A percentile compares a stretch with the other conserved stretches of the same genome.
Conservation (phyloP, 2,329 filamentous ascomycete genomes). For the Talaromyces sp. region DNA sequence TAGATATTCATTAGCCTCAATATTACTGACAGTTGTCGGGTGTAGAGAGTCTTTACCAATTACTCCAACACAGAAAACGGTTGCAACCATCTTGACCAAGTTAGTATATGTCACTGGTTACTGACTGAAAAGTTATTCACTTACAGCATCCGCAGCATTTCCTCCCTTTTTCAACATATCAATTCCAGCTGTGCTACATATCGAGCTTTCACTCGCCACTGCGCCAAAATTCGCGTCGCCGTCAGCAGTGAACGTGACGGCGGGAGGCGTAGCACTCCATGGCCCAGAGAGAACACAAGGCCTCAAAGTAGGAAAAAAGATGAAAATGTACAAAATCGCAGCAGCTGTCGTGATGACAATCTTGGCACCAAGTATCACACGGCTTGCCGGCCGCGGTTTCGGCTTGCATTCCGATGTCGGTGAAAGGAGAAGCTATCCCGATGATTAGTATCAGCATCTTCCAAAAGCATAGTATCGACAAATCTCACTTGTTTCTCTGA, state of each 20-base stretch:
- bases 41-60: constrained; percentile 46
- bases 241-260: neutral
- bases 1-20: constrained; percentile 21
- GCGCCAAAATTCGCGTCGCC: constrained; percentile 49
- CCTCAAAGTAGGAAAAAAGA: neutral
- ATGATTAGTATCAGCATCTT: neutral
- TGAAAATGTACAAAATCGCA: constrained; percentile 3
- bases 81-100: constrained; percentile 58
- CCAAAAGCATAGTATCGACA: neutral
- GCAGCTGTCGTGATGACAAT: neutral
- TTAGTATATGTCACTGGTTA: neutral
- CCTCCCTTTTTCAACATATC: constrained; percentile 61
- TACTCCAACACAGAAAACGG: constrained; percentile 71
- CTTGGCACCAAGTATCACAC: neutral
- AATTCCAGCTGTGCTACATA: constrained; percentile 67
- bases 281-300: neutral
- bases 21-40: neutral
- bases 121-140: constrained; percentile 18
- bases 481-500: constrained; percentile 15
- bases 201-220: constrained; percentile 65
- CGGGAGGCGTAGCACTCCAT: neutral
- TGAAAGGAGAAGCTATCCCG: constrained; percentile 1
- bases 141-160: constrained; percentile 69
- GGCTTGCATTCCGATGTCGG: neutral
- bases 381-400: neutral